These are phyloP conservation scores for Phytophthora parvispora DNA, from an alignment of 352 stramenopile species.

Conservation along the genomic window DNA sequence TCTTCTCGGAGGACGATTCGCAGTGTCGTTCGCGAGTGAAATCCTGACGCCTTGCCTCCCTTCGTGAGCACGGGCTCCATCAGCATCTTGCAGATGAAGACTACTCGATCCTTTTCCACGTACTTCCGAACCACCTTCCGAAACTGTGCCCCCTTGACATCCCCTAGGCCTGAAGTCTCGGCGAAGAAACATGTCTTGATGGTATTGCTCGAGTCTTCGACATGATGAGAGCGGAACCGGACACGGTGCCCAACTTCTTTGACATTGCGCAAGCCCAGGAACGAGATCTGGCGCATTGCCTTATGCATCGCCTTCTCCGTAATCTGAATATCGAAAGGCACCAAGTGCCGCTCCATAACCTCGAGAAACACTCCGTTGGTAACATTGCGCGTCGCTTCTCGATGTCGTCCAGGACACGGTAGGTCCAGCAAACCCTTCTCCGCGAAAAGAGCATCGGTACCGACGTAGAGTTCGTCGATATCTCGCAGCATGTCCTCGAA, in stretches of 20 bases:
- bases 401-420: slow-evolving; percentile 26
- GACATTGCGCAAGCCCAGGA: not conserved
- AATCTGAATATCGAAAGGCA: slow-evolving; percentile 27
- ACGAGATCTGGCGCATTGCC: not conserved
- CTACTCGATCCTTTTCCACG: slow-evolving; percentile 24
- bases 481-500: slow-evolving; percentile 24
- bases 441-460: slow-evolving; percentile 17
- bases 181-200: slow-evolving; percentile 13
- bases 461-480: slow-evolving; percentile 34
- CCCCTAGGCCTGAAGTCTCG: not conserved
- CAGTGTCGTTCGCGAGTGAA: slow-evolving; percentile 17
- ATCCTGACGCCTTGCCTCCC: not conserved
- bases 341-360: slow-evolving; percentile 20
- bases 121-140: slow-evolving; percentile 27
- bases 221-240: slow-evolving; percentile 5
- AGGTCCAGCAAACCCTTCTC: slow-evolving; percentile 21
- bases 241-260: not conserved
- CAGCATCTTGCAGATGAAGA: slow-evolving; percentile 30
- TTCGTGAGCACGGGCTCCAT: slow-evolving; percentile 15
- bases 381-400: slow-evolving; percentile 17
- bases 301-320: slow-evolving; percentile 22
- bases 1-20: slow-evolving; percentile 13
- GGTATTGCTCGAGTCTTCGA: slow-evolving; percentile 14
- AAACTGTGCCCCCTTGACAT: slow-evolving; percentile 5
- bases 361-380: slow-evolving; percentile 36